Evolutionary conservation across 2,329 filamentous ascomycete genomes (phyloP).

Genomic region (Phialophora expanda): DNA sequence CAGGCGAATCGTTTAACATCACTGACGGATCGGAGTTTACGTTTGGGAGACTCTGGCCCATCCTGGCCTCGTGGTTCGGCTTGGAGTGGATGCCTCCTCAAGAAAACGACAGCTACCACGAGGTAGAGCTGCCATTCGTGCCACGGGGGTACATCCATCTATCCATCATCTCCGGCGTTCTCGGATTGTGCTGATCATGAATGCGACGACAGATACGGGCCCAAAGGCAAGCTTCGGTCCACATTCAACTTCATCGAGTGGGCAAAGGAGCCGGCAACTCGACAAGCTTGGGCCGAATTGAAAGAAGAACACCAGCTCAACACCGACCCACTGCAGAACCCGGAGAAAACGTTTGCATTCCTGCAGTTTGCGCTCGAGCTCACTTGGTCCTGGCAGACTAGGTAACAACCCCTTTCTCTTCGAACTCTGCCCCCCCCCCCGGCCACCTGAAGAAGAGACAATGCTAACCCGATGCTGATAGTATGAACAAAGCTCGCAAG

Average conservation of each 20-base stretch:
- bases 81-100: constrained; percentile 32
- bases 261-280: too few relatives aligned
- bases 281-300: too few relatives aligned
- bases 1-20: constrained; percentile 42
- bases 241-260: too few relatives aligned
- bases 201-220: too few relatives aligned
- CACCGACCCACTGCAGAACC: constrained; percentile 25
- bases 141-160: constrained; percentile 19
- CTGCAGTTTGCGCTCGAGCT: constrained; percentile 31
- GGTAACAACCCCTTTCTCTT: constrained; percentile 16
- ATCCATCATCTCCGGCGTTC: too few relatives aligned
- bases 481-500: constrained; percentile 54
- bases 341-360: constrained; percentile 29
- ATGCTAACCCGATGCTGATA: constrained; percentile 26
- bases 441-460: not conserved
- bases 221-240: too few relatives aligned
- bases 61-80: constrained; percentile 41
- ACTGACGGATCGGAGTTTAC: constrained; percentile 40
- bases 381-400: constrained; percentile 29
- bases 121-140: constrained; percentile 25
- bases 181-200: too few relatives aligned
- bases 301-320: constrained; percentile 40
- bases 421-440: not conserved
- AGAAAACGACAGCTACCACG: constrained; percentile 18
- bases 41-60: constrained; percentile 41